Conservation (phyloP, 2,329 filamentous ascomycete genomes). For the Fusarium sp. region DNA sequence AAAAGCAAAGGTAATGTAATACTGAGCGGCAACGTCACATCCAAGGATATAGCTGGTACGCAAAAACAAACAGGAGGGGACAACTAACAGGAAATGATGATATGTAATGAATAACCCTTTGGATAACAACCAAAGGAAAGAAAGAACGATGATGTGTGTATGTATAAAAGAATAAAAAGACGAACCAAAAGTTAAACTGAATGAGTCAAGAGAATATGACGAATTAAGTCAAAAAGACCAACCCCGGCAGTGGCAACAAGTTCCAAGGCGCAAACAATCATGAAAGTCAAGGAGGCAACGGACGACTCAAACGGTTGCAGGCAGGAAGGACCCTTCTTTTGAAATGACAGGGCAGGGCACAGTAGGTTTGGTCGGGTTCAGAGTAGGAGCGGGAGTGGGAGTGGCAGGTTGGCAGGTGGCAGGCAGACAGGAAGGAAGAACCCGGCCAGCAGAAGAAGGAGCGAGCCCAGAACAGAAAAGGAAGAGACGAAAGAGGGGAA, state of each 20-base stretch:
- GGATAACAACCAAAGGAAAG: conserved; percentile 2
- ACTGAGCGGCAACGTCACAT: conserved; percentile 34
- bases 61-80: conserved; percentile 5
- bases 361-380: conserved; percentile 22
- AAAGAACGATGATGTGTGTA: conserved; percentile 9
- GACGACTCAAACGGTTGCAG: conserved; percentile 38
- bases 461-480: conserved; percentile 37
- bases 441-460: conserved; percentile 36
- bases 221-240: conserved; percentile 32
- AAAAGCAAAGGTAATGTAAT: conserved; percentile 20
- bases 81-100: conserved; percentile 16
- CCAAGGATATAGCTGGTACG: conserved; percentile 11
- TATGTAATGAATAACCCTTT: conserved; percentile 9
- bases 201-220: conserved; percentile 35
- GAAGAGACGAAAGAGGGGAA: conserved; percentile 34
- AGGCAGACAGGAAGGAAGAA: conserved; percentile 36
- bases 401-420: conserved; percentile 22
- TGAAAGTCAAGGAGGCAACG: conserved; percentile 37
- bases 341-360: conserved; percentile 13
- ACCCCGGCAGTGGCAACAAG: conserved; percentile 39
- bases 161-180: conserved; percentile 14
- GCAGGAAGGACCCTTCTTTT: conserved; percentile 23
- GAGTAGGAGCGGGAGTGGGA: conserved; percentile 15
- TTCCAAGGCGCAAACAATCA: conserved; percentile 43
- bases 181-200: conserved; percentile 22